Conservation (phyloP, 2,329 filamentous ascomycete genomes). For the Waltergamsia citrina region DNA sequence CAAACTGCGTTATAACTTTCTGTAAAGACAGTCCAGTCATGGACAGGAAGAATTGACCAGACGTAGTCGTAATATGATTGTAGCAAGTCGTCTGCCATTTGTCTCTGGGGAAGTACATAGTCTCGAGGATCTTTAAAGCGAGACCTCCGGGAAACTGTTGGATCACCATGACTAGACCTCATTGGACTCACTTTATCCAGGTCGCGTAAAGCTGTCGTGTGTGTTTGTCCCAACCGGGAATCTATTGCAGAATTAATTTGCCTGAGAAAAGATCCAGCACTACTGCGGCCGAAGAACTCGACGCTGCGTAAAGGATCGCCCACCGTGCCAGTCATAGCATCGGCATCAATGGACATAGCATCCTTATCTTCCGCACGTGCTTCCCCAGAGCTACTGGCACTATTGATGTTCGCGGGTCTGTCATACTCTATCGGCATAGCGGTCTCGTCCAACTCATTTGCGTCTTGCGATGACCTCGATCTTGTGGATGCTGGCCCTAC, state of each 20-base stretch:
- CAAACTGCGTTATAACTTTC: slow-evolving; percentile 1
- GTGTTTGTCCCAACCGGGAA: not conserved
- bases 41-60: slow-evolving; percentile 3
- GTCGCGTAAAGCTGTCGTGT: not conserved
- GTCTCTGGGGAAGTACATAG: slow-evolving; percentile 2
- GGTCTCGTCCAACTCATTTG: too few species aligned
- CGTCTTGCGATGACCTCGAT: too few species aligned
- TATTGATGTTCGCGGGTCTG: too few species aligned
- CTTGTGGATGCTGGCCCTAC: too few species aligned
- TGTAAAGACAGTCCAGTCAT: slow-evolving; percentile 3
- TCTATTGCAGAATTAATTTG: slow-evolving; percentile 6
- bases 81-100: slow-evolving; percentile 1
- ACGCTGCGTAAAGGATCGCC: slow-evolving; percentile 1
- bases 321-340: slow-evolving; percentile 2
- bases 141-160: not conserved
- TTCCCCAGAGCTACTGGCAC: too few species aligned
- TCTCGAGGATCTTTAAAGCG: not conserved
- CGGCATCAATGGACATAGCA: not conserved
- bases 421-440: too few species aligned
- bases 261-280: slow-evolving; percentile 3
- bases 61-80: slow-evolving; percentile 1
- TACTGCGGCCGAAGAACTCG: slow-evolving; percentile 5
- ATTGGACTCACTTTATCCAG: not conserved
- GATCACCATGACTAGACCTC: not conserved
- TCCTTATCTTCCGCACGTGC: too few species aligned